Conservation (phyloP, 192 early-diverging fungal species). For the Dissophora ornata region DNA sequence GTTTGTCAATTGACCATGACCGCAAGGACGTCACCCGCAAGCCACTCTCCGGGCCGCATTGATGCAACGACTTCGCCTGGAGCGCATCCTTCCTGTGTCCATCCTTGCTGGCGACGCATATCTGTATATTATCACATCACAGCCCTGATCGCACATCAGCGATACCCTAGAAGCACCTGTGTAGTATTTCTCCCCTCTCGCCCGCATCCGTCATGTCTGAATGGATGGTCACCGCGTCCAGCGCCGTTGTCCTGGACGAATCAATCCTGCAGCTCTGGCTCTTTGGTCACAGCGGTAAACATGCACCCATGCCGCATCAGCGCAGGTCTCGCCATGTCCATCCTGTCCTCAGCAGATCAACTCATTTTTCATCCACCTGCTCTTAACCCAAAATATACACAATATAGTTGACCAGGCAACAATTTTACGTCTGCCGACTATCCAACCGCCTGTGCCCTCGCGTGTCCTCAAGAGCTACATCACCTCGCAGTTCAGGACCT, state of each 20-base stretch:
- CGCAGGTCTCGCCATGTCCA: too few relatives aligned
- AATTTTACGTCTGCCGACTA: slow-evolving; percentile 28
- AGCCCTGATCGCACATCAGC: too few relatives aligned
- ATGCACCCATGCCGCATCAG: too few relatives aligned
- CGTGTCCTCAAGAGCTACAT: slow-evolving; percentile 53
- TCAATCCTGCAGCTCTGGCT: slow-evolving; percentile 51
- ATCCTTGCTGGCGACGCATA: too few relatives aligned
- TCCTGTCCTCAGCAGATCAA: too few relatives aligned
- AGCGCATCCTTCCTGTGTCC: too few relatives aligned
- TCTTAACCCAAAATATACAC: neutral
- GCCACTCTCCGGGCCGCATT: neutral
- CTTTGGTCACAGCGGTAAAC: slow-evolving; percentile 42
- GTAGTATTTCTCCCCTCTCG: neutral
- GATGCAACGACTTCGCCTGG: neutral
- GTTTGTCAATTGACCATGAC: neutral
- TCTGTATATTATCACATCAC: too few relatives aligned
- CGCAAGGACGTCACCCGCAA: neutral
- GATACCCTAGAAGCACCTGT: too few relatives aligned
- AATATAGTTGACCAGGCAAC: slow-evolving; percentile 49
- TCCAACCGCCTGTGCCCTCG: slow-evolving; percentile 39
- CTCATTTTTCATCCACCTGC: neutral
- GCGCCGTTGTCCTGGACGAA: slow-evolving; percentile 51
- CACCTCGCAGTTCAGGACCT: slow-evolving; percentile 50
- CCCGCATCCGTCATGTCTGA: slow-evolving; percentile 50
- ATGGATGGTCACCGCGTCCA: slow-evolving; percentile 52